phyloP scores from a whole-genome alignment of 2,329 filamentous ascomycete genomes.

The Colletotrichum sp. region DNA sequence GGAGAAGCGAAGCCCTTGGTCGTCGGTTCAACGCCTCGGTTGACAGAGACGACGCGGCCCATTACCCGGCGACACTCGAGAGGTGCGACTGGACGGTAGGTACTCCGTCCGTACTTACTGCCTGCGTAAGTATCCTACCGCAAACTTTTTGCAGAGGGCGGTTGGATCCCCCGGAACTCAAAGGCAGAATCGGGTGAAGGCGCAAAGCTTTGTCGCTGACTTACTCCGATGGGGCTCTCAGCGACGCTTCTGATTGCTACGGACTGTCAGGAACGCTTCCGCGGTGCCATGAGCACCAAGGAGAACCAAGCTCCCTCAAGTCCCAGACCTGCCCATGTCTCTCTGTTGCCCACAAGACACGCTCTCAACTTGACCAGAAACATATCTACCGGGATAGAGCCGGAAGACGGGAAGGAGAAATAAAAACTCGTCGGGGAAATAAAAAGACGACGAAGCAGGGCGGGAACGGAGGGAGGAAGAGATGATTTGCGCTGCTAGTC shows the following conservation, averaged over 20 bases:
- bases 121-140: background rate
- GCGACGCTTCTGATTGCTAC: constrained; percentile 18
- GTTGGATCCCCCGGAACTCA: background rate
- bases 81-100: background rate
- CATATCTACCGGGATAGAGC: constrained; percentile 14
- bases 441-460: background rate
- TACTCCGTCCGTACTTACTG: background rate
- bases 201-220: constrained; percentile 11
- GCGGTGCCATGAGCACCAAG: constrained; percentile 15
- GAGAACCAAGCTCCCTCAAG: background rate
- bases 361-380: constrained; percentile 12
- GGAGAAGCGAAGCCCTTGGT: background rate
- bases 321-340: constrained; percentile 15
- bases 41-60: background rate
- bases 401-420: background rate
- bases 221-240: constrained; percentile 11
- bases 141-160: background rate
- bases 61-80: background rate
- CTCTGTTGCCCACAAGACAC: background rate
- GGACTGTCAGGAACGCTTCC: constrained; percentile 16
- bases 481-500: background rate
- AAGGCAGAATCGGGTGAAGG: background rate
- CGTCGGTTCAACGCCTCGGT: background rate
- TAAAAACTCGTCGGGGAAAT: background rate
- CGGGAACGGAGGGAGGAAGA: background rate